These are phyloP conservation scores for Petunia secreta DNA, from an alignment of 257 asterid genomes.

Conservation along the genomic window DNA sequence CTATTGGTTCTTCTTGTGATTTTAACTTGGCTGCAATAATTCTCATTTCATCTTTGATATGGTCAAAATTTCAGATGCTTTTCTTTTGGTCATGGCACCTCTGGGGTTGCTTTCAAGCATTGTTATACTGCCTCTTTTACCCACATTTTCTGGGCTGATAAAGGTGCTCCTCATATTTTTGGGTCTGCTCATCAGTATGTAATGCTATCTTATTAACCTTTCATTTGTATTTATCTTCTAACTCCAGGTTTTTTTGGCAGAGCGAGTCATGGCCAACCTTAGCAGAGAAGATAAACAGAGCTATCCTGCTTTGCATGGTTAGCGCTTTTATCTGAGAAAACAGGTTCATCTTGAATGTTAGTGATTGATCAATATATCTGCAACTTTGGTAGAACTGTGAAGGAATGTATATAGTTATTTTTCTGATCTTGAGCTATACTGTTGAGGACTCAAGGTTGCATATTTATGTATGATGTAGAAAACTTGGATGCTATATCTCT, in stretches of 20 bases:
- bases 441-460: neutral
- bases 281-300: constrained; percentile 34
- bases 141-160: constrained; percentile 45
- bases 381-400: neutral
- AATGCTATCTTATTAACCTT: constrained; percentile 14
- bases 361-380: neutral
- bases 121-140: constrained; percentile 49
- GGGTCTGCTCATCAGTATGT: neutral
- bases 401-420: neutral
- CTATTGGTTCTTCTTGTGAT: neutral
- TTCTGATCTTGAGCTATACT: neutral
- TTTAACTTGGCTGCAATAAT: neutral
- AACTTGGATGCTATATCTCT: neutral
- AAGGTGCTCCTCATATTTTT: constrained; percentile 37
- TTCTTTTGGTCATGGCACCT: constrained; percentile 57
- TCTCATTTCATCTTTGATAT: neutral
- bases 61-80: constrained; percentile 41
- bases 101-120: constrained; percentile 52
- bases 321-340: constrained; percentile 24
- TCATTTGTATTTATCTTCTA: constrained; percentile 10
- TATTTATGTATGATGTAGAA: neutral
- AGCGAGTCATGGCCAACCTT: constrained; percentile 47
- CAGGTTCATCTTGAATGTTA: constrained; percentile 9
- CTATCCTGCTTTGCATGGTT: constrained; percentile 50
- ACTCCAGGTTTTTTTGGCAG: constrained; percentile 33